Evolutionary conservation across 495 filamentous ascomycete species (phyloP), one percentile per base, ranked within the genome.

Genomic region (Diplogelasinospora grovesii): DNA sequence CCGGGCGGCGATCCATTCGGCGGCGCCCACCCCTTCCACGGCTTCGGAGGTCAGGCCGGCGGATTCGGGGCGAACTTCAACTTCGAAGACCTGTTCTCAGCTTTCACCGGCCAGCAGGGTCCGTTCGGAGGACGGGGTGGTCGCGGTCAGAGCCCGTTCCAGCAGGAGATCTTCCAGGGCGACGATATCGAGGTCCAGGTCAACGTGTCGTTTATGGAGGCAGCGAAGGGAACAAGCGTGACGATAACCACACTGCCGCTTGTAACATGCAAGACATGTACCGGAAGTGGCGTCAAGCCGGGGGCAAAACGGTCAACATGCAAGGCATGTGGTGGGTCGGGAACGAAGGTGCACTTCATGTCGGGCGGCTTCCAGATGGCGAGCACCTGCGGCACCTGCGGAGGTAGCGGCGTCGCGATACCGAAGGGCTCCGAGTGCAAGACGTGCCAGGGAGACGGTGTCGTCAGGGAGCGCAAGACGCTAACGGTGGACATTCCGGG

Each of bases 291-390:
- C 8, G 32, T 98, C 67, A 96, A 95, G 66, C 61, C 79, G 29
- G 89, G 89, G 2, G 72, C 82, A 11, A 78, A 81, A 54, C 69
- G 79, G 44, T 70, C 77, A 8, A 69, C 77, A 45, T 98, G 92
- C 65, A 77, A 77, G 49, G 70, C 73, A 22, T 98, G 92, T 63
- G 81, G 81, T 38, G 92, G 92, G 4, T 86, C 88, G 8, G 92
- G 92, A 33, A 84, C 84, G 22, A 75, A 83, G 44, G 81, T 95
- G 14, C 86, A 94, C 62, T 77, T 87, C 53, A 82, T 95, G 73
- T 78, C 85, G 52, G 88, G 86, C 22, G 89, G 88, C 11, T 97
- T 98, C 68, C 90, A 96, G 65, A 87, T 98, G 77, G 84, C 83
- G 7, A 86, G 85, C 42, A 93, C 89, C 2, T 98, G 92, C 61